Conservation (phyloP, 805 yeast species). For the Helenozyma rhizophorensis region DNA sequence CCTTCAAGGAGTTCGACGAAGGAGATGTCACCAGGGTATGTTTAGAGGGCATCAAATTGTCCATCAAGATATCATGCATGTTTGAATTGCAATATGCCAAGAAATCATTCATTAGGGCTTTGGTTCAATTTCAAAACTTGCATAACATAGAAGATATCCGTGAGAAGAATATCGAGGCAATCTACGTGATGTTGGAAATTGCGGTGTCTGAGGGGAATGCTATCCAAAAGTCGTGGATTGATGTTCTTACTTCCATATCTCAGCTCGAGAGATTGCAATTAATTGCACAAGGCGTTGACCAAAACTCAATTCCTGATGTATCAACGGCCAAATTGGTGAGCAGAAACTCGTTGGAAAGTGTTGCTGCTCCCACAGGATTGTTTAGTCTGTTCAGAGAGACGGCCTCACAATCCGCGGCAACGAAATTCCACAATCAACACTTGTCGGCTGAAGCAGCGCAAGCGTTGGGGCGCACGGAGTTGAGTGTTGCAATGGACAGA, state of each 20-base stretch:
- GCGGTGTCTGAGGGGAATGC: conserved; percentile 78
- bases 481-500: conserved; percentile 78
- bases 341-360: conserved; percentile 43
- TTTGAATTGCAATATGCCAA: conserved; percentile 83
- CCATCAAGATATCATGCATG: conserved; percentile 78
- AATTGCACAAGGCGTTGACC: conserved; percentile 82
- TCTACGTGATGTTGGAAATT: conserved; percentile 65
- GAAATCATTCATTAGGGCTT: conserved; percentile 83
- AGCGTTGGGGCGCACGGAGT: conserved; percentile 57
- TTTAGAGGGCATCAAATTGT: conserved; percentile 79
- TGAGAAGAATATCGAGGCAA: conserved; percentile 76
- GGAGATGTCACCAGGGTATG: conserved; percentile 63
- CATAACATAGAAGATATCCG: conserved; percentile 75
- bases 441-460: conserved; percentile 55
- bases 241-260: conserved; percentile 73
- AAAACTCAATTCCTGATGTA: conserved; percentile 81
- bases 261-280: conserved; percentile 89
- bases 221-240: conserved; percentile 75
- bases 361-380: conserved; percentile 48
- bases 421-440: conserved; percentile 68
- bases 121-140: conserved; percentile 80
- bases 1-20: conserved; percentile 85
- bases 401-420: conserved; percentile 64
- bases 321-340: conserved; percentile 67
- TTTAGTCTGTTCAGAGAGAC: conserved; percentile 48